Evolutionary conservation across 805 yeast genomes (phyloP), one percentile per base, ranked within the genome.

Genomic region (Wickerhamomyces subpelliculosus): DNA sequence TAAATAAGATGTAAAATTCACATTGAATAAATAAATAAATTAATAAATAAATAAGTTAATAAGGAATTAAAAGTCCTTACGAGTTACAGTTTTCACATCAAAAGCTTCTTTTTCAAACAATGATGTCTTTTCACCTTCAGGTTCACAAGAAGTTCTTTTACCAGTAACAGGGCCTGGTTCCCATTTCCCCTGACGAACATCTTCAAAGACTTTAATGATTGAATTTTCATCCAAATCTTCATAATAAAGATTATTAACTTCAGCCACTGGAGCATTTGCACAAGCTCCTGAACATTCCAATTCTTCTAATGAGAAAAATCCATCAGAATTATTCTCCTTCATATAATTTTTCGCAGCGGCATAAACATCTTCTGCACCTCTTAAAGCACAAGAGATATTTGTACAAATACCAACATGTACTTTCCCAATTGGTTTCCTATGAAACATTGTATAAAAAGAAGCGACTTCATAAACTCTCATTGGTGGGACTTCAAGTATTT

Each of bases 391-490:
- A 26, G 95, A 93, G 14, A 95, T 85, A 32, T 94, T 85, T 41
- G 95, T 86, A 65, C 95, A 85, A 29, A 86, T 80, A 60, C 85
- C 95, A 39, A 85, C 64, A 58, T 83, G 84, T 59, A 74, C 83
- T 57, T 84, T 84, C 43, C 95, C 95, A 74, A 86, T 78, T 35
- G 95, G 95, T 47, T 73, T 70, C 60, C 93, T 76, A 65, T 83
- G 83, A 68, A 80, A 85, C 95, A 85, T 86, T 50, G 95, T 85
- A 65, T 85, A 85, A 67, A 85, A 85, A 30, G 95, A 83, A 24
- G 95, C 95, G 46, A 85, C 95, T 61, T 85, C 94, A 61, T 85
- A 85, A 23, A 85, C 95, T 65, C 95, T 76, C 95, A 85, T 85
- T 42, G 95, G 94, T 23, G 95, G 95, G 80, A 86, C 82, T 53